Evolutionary conservation across 345 rosid genomes (phyloP), one percentile per base, ranked within the genome.

Genomic region (Pugionium dolabratum): DNA sequence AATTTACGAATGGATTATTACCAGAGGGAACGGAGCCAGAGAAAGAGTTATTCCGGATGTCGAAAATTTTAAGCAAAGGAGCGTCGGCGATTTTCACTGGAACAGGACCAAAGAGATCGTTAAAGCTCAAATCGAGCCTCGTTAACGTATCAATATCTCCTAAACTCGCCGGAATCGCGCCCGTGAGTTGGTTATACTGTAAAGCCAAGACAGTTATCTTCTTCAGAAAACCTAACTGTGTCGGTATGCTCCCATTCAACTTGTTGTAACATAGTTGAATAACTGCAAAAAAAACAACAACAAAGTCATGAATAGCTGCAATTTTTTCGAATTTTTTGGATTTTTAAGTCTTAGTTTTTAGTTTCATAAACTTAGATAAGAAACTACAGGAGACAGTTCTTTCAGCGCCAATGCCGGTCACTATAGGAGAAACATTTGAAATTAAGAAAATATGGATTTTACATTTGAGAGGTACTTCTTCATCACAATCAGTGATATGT

Each of bases 101-200:
- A 69, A 94, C 79, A 33, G 99, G 78, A 61, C 99, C 96, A 58
- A 94, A 91, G 59, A 94, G 85, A 31, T 49, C 30, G 70, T 94
- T 94, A 56, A 79, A 94, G 86, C 99, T 90, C 71, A 94, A 61
- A 69, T 90, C 96, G 70, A 94, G 78, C 87, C 96, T 88, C 1
- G 83, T 79, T 31, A 94, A 74, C 72, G 62, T 65, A 51, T 34
- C 71, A 56, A 89, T 63, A 59, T 83, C 79, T 6, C 99, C 99
- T 78, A 94, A 76, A 76, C 91, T 88, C 1, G 99, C 96, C 25
- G 99, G 99, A 55, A 94, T 82, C 7, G 97, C 99, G 47, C 99
- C 96, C 33, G 93, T 79, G 27, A 94, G 74, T 48, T 56, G 78
- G 78, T 94, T 94, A 69, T 79, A 81, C 62, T 94, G 95, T 74